Evolutionary conservation across 805 yeast genomes (phyloP).

Genomic region (Starmerella roubikii): DNA sequence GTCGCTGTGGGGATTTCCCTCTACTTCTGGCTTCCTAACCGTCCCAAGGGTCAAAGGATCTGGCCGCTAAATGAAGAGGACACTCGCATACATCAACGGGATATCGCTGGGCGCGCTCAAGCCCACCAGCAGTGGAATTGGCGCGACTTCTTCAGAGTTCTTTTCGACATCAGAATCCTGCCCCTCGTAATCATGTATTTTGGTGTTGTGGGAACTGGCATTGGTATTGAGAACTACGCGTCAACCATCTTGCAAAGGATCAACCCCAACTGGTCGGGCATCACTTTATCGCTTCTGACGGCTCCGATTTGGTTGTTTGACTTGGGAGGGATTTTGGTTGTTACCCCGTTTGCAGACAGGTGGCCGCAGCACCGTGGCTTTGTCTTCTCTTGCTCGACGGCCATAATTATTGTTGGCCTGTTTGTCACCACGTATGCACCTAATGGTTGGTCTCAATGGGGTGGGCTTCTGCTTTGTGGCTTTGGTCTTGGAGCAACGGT

Average conservation of each 20-base stretch:
- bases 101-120: slow-evolving; percentile 30
- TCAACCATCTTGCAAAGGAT: slow-evolving; percentile 55
- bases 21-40: slow-evolving; percentile 77
- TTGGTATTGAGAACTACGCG: slow-evolving; percentile 73
- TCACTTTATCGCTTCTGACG: slow-evolving; percentile 57
- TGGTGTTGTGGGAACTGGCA: slow-evolving; percentile 88
- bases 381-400: slow-evolving; percentile 48
- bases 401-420: slow-evolving; percentile 61
- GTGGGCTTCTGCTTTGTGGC: slow-evolving; percentile 69
- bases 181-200: slow-evolving; percentile 78
- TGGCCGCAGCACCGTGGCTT: slow-evolving; percentile 45
- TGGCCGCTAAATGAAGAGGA: slow-evolving; percentile 37
- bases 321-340: slow-evolving; percentile 52
- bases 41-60: slow-evolving; percentile 34
- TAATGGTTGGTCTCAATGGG: slow-evolving; percentile 64
- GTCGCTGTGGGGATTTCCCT: slow-evolving; percentile 47
- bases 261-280: slow-evolving; percentile 48
- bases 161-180: slow-evolving; percentile 58
- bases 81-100: slow-evolving; percentile 41
- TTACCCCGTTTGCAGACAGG: slow-evolving; percentile 72
- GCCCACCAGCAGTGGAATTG: slow-evolving; percentile 45
- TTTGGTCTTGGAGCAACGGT: slow-evolving; percentile 86
- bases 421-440: slow-evolving; percentile 63
- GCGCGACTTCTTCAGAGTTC: slow-evolving; percentile 40
- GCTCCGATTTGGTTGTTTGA: slow-evolving; percentile 91